Base-by-base conservation (phyloP, 2,329 filamentous ascomycete species). In the Fusarium subtropicale region DNA sequence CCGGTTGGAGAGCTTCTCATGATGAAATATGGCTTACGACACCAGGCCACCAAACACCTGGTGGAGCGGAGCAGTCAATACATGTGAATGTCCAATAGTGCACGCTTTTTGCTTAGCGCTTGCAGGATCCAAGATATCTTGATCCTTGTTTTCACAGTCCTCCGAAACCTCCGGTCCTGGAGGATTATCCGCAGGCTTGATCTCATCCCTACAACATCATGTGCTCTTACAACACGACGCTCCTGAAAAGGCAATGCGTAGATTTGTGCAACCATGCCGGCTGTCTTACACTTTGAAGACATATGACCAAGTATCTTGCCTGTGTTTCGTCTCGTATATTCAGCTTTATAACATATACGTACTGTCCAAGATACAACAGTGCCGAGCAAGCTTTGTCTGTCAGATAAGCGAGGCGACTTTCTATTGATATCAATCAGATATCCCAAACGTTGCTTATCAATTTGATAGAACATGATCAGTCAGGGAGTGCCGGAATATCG, bases 61-160 rank as follows among this genome's bases (percentile, higher is more conserved):
- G 67, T 71, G 67, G 67, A 69, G 67, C 47, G 67, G 67, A 69
- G 67, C 47, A 52, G 44, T 54, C 54, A 69, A 46, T 26, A 53
- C 50, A 42, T 52, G 45, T 36, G 45, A 55, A 69, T 71, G 67
- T 50, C 62, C 54, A 65, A 55, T 66, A 66, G 28, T 36, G 42
- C 13, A 52, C 67, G 42, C 54, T 60, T 68, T 63, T 34, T 63
- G 58, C 54, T 53, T 69, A 71, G 67, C 58, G 63, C 50, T 24
- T 47, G 53, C 41, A 55, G 38, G 38, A 50, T 54, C 67, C 16
- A 33, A 68, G 57, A 54, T 47, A 30, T 52, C 42, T 46, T 66
- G 34, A 69, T 69, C 61, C 66, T 68, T 52, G 67, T 24, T 31
- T 24, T 48, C 47, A 20, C 46, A 31, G 50, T 46, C 34, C 38